phyloP scores from a whole-genome alignment of 2,329 filamentous ascomycete species.

The Monilinia fructicola region DNA sequence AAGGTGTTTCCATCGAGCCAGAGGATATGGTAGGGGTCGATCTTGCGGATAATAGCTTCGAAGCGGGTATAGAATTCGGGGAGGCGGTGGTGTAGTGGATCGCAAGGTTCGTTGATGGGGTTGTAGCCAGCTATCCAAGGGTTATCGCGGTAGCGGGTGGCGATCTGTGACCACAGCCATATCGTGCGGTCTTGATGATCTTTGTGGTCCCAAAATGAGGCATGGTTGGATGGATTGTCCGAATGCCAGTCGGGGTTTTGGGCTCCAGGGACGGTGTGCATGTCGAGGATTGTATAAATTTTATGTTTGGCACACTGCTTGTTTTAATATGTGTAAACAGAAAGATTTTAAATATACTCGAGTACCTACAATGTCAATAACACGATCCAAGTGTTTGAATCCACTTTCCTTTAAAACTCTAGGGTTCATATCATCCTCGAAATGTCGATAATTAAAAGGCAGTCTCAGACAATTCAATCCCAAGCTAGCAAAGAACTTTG shows the following conservation, averaged over 20 bases:
- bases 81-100: conserved; percentile 42
- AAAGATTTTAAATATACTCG: not conserved
- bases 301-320: conserved; percentile 43
- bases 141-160: conserved; percentile 46
- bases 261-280: conserved; percentile 48
- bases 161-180: conserved; percentile 47
- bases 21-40: conserved; percentile 51
- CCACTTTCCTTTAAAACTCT: conserved; percentile 49
- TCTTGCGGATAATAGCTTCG: conserved; percentile 44
- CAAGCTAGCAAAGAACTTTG: conserved; percentile 55
- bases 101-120: conserved; percentile 42
- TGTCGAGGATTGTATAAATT: conserved; percentile 48
- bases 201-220: conserved; percentile 50
- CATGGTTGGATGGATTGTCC: conserved; percentile 43
- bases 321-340: not conserved
- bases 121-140: conserved; percentile 41
- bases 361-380: conserved; percentile 46
- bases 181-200: conserved; percentile 49
- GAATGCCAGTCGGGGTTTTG: conserved; percentile 53
- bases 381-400: conserved; percentile 51
- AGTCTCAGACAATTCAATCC: conserved; percentile 59
- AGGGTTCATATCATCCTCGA: conserved; percentile 54
- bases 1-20: conserved; percentile 55
- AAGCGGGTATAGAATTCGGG: conserved; percentile 46
- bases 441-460: conserved; percentile 61